Evolutionary conservation across 306 rosid genomes (phyloP).

Genomic region (Acmispon strigosus): DNA sequence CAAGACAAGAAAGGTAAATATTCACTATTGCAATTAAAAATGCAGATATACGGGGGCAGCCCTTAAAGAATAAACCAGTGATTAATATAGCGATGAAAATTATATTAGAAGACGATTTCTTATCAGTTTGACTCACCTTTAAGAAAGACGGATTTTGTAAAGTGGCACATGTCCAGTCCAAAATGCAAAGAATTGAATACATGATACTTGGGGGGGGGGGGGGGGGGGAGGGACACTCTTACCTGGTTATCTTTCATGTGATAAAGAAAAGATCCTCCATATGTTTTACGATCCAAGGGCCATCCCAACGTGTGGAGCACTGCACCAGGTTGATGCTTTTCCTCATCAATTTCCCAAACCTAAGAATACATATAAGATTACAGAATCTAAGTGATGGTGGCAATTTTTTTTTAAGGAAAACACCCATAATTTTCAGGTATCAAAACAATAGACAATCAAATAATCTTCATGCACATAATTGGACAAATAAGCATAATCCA

Average conservation of each 20-base stretch:
- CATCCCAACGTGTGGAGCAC: conserved; percentile 93
- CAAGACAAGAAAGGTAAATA: background rate
- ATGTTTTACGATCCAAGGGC: conserved; percentile 87
- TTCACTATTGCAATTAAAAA: background rate
- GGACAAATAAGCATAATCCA: conserved; percentile 1
- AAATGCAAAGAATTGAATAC: background rate
- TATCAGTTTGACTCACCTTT: background rate
- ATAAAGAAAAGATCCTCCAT: conserved; percentile 94
- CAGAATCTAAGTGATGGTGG: conserved; percentile 5
- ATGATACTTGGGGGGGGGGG: background rate
- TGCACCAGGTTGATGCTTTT: conserved; percentile 74
- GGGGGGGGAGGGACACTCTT: background rate
- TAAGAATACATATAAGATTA: conserved; percentile 23
- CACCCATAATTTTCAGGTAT: background rate
- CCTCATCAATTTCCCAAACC: conserved; percentile 93
- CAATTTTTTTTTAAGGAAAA: background rate
- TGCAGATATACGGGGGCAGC: background rate
- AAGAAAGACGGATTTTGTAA: background rate
- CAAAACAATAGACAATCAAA: background rate
- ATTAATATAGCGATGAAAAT: background rate
- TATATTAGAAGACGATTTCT: background rate
- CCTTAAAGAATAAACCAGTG: background rate
- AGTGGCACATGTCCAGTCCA: background rate
- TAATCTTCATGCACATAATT: background rate
- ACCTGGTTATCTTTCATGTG: conserved; percentile 93